A percentile compares a stretch with the other conserved stretches of the same genome.
Conservation (phyloP, 2,329 filamentous ascomycete genomes). For the Colletotrichum cordylinicola region DNA sequence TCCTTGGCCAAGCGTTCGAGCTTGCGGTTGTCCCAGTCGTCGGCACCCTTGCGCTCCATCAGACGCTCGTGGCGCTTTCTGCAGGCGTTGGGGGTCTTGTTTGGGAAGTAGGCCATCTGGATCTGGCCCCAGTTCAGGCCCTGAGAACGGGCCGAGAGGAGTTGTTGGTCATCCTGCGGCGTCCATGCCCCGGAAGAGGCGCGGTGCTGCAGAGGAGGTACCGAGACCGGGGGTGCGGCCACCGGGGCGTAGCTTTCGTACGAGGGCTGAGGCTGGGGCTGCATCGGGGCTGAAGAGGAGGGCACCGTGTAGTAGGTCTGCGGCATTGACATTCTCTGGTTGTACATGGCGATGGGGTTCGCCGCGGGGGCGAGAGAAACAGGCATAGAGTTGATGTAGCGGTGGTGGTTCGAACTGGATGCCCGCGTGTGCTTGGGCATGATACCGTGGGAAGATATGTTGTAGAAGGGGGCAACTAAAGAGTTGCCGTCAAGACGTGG, state of each 20-base stretch:
- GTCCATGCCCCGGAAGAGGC: slow-evolving; percentile 75
- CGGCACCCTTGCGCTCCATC: slow-evolving; percentile 75
- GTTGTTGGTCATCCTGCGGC: slow-evolving; percentile 73
- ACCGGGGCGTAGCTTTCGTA: slow-evolving; percentile 47
- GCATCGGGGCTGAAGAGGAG: slow-evolving; percentile 38
- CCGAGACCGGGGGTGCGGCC: slow-evolving; percentile 34
- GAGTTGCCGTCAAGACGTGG: slow-evolving; percentile 16
- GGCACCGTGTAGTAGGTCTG: slow-evolving; percentile 45
- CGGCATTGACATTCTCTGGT: slow-evolving; percentile 44
- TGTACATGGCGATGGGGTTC: slow-evolving; percentile 45
- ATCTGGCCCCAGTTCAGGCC: slow-evolving; percentile 87
- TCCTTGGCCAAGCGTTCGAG: slow-evolving; percentile 76
- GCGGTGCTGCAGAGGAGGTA: slow-evolving; percentile 51
- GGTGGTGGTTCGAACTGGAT: slow-evolving; percentile 41
- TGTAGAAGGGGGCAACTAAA: slow-evolving; percentile 21
- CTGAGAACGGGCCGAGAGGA: slow-evolving; percentile 74
- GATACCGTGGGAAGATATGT: slow-evolving; percentile 28
- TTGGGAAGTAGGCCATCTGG: slow-evolving; percentile 75
- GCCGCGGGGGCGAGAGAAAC: slow-evolving; percentile 45
- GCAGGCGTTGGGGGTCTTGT: slow-evolving; percentile 83
- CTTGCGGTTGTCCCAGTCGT: slow-evolving; percentile 81
- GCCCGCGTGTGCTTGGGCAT: slow-evolving; percentile 54
- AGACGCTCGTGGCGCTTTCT: slow-evolving; percentile 88
- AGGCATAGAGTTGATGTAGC: slow-evolving; percentile 40
- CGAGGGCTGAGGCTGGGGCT: slow-evolving; percentile 33